Conservation (phyloP, 2,329 filamentous ascomycete species). For the Neonectria neomacrospora region DNA sequence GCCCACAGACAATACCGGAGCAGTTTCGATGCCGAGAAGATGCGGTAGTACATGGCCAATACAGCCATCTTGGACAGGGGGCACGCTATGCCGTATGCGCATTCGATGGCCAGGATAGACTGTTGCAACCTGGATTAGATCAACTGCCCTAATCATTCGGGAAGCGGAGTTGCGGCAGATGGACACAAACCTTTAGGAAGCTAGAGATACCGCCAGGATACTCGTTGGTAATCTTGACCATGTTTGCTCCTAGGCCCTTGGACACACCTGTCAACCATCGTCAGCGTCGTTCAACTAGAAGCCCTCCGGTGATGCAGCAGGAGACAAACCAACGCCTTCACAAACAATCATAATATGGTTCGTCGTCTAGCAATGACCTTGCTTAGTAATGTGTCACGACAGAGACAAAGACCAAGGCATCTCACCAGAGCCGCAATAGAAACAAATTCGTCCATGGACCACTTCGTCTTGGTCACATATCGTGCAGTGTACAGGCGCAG, state of each 20-base stretch:
- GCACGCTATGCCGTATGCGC: slow-evolving; percentile 15
- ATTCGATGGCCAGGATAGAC: slow-evolving; percentile 11
- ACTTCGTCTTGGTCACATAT: slow-evolving; percentile 4
- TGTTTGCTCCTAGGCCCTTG: slow-evolving; percentile 10
- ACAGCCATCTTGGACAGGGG: slow-evolving; percentile 22
- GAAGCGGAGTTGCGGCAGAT: too few species aligned
- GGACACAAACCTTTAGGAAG: slow-evolving; percentile 15
- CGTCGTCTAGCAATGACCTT: not conserved
- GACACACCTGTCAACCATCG: not conserved
- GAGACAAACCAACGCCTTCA: slow-evolving; percentile 11
- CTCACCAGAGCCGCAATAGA: slow-evolving; percentile 13
- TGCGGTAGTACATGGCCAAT: slow-evolving; percentile 19
- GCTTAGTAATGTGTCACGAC: not conserved
- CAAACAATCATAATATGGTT: slow-evolving; percentile 13
- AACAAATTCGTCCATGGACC: not conserved
- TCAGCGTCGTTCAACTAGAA: not conserved
- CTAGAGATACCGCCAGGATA: slow-evolving; percentile 1
- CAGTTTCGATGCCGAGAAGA: slow-evolving; percentile 6
- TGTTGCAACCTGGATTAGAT: too few species aligned
- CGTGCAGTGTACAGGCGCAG: slow-evolving; percentile 12
- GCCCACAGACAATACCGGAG: slow-evolving; percentile 6
- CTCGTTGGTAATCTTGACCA: slow-evolving; percentile 3
- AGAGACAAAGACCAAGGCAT: not conserved
- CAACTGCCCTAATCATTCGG: not conserved
- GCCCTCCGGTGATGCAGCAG: too few species aligned